Evolutionary conservation across 192 early-diverging fungal genomes (phyloP).

Genomic region (Podila minutissima): DNA sequence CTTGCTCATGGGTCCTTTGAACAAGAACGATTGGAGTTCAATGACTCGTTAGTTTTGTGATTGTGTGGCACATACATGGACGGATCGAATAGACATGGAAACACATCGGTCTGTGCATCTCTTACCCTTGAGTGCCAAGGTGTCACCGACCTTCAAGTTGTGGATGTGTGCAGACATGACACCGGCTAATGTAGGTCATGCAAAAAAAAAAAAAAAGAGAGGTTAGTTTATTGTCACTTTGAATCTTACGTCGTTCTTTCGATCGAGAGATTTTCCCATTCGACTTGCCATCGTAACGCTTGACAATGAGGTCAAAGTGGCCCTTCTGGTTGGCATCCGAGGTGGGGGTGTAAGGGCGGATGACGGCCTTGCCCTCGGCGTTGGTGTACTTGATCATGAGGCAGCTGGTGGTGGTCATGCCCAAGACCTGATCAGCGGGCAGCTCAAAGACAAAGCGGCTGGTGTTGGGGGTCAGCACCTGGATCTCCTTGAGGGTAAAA

Average conservation of each 20-base stretch:
- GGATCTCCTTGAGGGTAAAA: constrained; percentile 59
- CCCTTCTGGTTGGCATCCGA: constrained; percentile 59
- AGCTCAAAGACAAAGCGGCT: constrained; percentile 46
- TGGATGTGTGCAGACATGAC: constrained; percentile 68
- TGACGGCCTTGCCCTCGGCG: constrained; percentile 70
- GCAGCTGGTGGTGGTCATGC: constrained; percentile 75
- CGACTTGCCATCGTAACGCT: constrained; percentile 62
- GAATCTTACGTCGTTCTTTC: too few species aligned
- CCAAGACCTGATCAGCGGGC: constrained; percentile 62
- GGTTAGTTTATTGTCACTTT: too few species aligned
- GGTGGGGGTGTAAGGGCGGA: constrained; percentile 84
- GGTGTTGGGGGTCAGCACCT: constrained; percentile 34
- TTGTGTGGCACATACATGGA: background rate
- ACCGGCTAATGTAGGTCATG: constrained; percentile 44
- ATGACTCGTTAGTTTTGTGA: background rate
- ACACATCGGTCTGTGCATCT: background rate
- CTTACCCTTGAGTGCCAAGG: constrained; percentile 71
- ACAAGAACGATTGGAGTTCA: background rate
- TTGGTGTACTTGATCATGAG: constrained; percentile 80
- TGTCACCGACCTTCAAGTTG: constrained; percentile 73
- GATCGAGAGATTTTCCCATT: background rate
- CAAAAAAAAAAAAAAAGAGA: background rate
- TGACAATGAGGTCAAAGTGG: constrained; percentile 77
- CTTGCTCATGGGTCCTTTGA: constrained; percentile 73
- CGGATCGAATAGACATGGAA: background rate